These are phyloP conservation scores for Plasmodium gaboni DNA, from an alignment of 169 alveolate species.

Conservation along the genomic window DNA sequence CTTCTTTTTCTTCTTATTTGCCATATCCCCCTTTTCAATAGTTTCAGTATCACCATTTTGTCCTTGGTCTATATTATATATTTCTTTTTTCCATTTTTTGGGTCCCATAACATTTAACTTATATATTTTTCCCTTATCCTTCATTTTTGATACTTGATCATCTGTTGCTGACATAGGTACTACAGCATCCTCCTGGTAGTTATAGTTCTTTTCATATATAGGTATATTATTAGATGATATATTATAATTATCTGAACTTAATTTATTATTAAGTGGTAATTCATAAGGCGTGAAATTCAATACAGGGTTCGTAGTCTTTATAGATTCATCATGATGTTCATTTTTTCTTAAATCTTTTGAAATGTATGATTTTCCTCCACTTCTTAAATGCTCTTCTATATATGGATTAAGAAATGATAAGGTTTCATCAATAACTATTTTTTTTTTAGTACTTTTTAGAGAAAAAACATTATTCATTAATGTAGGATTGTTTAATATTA, in stretches of 20 bases:
- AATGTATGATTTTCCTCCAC: slow-evolving; percentile 67
- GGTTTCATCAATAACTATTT: slow-evolving; percentile 44
- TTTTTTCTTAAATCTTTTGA: slow-evolving; percentile 53
- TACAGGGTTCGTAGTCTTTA: slow-evolving; percentile 17
- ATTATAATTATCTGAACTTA: slow-evolving; percentile 25
- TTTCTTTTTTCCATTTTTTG: slow-evolving; percentile 72
- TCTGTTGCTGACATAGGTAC: slow-evolving; percentile 11
- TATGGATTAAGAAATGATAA: slow-evolving; percentile 59
- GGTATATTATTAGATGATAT: slow-evolving; percentile 8
- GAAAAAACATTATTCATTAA: slow-evolving; percentile 66
- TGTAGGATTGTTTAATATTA: slow-evolving; percentile 50
- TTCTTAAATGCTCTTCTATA: slow-evolving; percentile 55
- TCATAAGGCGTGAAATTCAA: slow-evolving; percentile 73
- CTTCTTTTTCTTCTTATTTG: slow-evolving; percentile 38
- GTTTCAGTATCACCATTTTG: slow-evolving; percentile 13
- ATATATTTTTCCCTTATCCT: slow-evolving; percentile 42
- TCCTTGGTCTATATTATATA: slow-evolving; percentile 4
- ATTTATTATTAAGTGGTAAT: slow-evolving; percentile 56
- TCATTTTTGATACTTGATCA: background rate
- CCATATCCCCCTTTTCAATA: slow-evolving; percentile 5
- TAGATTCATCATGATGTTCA: slow-evolving; percentile 19
- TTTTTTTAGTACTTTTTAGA: slow-evolving; percentile 12
- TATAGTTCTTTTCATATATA: slow-evolving; percentile 21
- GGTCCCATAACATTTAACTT: slow-evolving; percentile 74
- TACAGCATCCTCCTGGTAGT: slow-evolving; percentile 11